phyloP scores from a whole-genome alignment of 2,329 filamentous ascomycete species.

The Didymosphaeria variabile region DNA sequence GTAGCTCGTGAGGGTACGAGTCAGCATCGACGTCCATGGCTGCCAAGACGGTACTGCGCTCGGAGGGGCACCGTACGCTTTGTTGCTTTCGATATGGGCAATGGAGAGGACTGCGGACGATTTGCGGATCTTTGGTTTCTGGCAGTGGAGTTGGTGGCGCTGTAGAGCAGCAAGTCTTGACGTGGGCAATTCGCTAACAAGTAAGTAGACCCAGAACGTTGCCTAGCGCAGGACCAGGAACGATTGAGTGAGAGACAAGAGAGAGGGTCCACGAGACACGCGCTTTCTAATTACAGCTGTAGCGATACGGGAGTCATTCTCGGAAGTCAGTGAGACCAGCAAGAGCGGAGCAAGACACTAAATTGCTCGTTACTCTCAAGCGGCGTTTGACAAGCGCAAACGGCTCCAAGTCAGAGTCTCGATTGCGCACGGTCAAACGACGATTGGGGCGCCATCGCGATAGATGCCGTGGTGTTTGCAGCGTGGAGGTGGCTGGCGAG shows the following conservation, averaged over 20 bases:
- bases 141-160: not conserved
- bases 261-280: not conserved
- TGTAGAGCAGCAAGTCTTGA: constrained; percentile 1
- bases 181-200: constrained; percentile 5
- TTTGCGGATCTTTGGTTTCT: not conserved
- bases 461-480: not conserved
- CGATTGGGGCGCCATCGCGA: not conserved
- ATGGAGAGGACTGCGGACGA: not conserved
- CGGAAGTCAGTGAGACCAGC: constrained; percentile 1
- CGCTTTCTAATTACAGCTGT: not conserved
- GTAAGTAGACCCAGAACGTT: not conserved
- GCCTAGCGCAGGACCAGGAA: not conserved
- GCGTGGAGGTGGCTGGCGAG: constrained; percentile 8
- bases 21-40: constrained; percentile 66
- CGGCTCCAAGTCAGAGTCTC: not conserved
- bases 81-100: not conserved
- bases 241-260: not conserved
- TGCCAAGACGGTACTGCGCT: constrained; percentile 49
- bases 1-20: constrained; percentile 61
- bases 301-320: not conserved
- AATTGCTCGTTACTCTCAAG: not conserved
- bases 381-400: constrained; percentile 2
- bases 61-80: constrained; percentile 11
- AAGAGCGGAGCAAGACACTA: constrained; percentile 6
- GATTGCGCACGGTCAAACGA: not conserved